phyloP scores from a whole-genome alignment of 192 early-diverging fungal genomes.

The Gonapodya prolifera region DNA sequence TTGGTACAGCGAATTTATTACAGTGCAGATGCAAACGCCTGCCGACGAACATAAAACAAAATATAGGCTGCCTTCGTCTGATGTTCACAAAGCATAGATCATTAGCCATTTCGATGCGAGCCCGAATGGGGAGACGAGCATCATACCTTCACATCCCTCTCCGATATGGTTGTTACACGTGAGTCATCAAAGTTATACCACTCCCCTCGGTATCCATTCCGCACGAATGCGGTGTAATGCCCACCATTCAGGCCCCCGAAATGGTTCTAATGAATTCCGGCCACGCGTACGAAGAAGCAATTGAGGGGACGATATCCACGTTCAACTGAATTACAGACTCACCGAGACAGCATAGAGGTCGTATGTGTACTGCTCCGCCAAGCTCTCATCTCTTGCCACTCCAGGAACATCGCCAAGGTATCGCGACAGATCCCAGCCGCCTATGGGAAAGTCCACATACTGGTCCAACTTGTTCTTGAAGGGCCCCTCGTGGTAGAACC shows the following conservation, averaged over 20 bases:
- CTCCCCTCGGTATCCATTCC: slow-evolving; percentile 43
- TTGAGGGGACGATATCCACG: slow-evolving; percentile 55
- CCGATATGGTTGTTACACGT: slow-evolving; percentile 42
- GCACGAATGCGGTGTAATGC: slow-evolving; percentile 58
- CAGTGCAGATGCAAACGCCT: no score
- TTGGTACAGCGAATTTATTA: no score
- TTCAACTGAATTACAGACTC: slow-evolving; percentile 33
- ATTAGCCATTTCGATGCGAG: not conserved
- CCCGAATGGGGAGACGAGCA: slow-evolving; percentile 12
- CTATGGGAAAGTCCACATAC: slow-evolving; percentile 68
- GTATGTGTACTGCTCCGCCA: slow-evolving; percentile 31
- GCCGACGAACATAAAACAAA: slow-evolving; percentile 39
- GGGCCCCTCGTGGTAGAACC: slow-evolving; percentile 84
- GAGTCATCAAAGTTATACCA: slow-evolving; percentile 87
- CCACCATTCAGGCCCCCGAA: slow-evolving; percentile 62
- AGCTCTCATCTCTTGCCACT: slow-evolving; percentile 32
- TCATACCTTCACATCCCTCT: slow-evolving; percentile 39
- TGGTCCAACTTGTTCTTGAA: slow-evolving; percentile 89
- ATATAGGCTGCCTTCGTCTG: slow-evolving; percentile 48
- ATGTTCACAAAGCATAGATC: not conserved
- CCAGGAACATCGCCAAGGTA: slow-evolving; percentile 48
- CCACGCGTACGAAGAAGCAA: slow-evolving; percentile 18
- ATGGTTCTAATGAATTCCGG: slow-evolving; percentile 48
- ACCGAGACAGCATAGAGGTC: slow-evolving; percentile 66
- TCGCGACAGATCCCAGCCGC: slow-evolving; percentile 37